phyloP scores from a whole-genome alignment of 768 basidiomycete species.

The Boletus vermiculosoides region DNA sequence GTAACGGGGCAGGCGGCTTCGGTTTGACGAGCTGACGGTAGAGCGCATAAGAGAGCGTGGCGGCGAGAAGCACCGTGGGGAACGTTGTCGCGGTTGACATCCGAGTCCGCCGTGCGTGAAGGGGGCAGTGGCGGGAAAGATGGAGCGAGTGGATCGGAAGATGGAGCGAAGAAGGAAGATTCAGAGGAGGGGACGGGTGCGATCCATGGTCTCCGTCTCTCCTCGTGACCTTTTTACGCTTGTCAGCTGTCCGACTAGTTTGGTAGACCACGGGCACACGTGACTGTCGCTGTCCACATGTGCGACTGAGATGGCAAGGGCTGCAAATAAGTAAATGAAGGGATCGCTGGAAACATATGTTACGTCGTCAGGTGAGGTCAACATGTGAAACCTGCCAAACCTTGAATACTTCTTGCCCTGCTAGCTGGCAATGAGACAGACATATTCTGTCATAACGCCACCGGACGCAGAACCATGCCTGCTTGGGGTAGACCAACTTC shows the following conservation, averaged over 20 bases:
- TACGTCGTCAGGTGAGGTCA: background rate
- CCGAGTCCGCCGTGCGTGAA: constrained; percentile 3
- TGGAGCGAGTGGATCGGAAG: constrained; percentile 8
- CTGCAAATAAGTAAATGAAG: background rate
- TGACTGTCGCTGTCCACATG: constrained; percentile 4
- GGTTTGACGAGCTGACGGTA: constrained; percentile 16
- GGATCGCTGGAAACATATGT: background rate
- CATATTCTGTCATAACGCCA: background rate
- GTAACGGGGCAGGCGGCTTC: constrained; percentile 40
- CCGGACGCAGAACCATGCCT: background rate
- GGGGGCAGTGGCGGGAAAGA: background rate
- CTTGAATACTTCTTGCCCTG: background rate
- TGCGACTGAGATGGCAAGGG: background rate
- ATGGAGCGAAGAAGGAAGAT: constrained; percentile 24
- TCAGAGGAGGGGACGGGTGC: background rate
- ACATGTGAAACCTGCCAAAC: background rate
- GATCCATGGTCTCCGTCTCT: background rate
- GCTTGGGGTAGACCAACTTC: background rate
- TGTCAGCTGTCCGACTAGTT: background rate
- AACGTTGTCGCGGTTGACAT: constrained; percentile 14
- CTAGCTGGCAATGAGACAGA: background rate
- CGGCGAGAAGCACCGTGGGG: constrained; percentile 23
- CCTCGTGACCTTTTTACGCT: constrained; percentile 14
- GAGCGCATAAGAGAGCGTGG: constrained; percentile 14
- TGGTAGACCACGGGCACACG: constrained; percentile 6